A percentile compares a stretch with the other conserved stretches of the same genome.
phyloP scores from a whole-genome alignment of 75 land plant species.

The Ceratopteris richardii region DNA sequence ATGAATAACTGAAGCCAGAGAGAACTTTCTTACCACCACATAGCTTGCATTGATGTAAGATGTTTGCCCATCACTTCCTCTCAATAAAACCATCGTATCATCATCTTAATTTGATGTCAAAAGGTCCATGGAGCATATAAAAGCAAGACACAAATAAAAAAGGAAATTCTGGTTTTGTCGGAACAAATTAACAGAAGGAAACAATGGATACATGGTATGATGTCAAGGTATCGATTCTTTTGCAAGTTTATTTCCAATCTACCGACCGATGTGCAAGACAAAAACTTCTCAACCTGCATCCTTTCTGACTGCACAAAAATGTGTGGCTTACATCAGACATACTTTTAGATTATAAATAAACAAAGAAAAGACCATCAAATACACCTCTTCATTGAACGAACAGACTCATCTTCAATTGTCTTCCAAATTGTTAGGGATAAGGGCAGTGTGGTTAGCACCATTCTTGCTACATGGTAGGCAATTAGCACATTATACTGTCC shows the following conservation, averaged over 20 bases:
- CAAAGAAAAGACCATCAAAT: no score
- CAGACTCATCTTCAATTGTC: no score
- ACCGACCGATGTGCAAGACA: background rate
- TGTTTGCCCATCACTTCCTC: slow-evolving; percentile 9
- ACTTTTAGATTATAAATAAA: no score
- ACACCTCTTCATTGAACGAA: no score
- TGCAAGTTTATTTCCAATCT: background rate
- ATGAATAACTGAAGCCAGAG: no score
- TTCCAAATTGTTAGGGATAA: no score
- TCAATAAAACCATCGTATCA: slow-evolving; percentile 62
- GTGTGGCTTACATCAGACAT: no score
- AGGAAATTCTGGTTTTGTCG: background rate
- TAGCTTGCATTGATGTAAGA: slow-evolving; percentile 95
- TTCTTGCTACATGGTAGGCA: no score
- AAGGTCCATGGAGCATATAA: background rate
- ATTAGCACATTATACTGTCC: no score
- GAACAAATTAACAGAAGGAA: no score
- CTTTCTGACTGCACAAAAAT: slow-evolving; percentile 1
- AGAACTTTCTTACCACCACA: slow-evolving; percentile 36
- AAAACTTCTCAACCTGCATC: background rate
- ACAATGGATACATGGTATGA: slow-evolving; percentile 73
- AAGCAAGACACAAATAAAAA: background rate
- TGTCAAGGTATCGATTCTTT: slow-evolving; percentile 79
- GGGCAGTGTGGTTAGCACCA: no score
- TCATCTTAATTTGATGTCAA: slow-evolving; percentile 42